Evolutionary conservation across 257 asterid genomes (phyloP).

Genomic region (Capsicum rhomboideum): DNA sequence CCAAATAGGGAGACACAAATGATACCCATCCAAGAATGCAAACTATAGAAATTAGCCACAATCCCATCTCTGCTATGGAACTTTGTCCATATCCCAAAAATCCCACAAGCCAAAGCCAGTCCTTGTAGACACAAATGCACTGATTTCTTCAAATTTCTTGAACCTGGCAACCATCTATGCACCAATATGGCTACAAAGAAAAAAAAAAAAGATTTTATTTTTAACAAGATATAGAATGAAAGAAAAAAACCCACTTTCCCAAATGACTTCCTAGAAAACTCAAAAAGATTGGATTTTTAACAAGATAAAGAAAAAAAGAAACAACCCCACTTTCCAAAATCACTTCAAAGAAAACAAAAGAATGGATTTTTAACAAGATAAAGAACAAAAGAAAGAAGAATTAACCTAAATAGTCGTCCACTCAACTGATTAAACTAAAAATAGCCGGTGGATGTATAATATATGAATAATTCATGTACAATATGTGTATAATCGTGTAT

Average conservation of each 20-base stretch:
- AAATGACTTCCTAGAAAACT: background rate
- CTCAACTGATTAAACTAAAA: no score
- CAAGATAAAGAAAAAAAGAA: background rate
- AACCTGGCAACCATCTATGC: constrained; percentile 85
- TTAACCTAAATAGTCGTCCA: no score
- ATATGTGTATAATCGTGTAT: no score
- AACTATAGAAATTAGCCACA: constrained; percentile 74
- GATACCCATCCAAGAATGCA: constrained; percentile 96
- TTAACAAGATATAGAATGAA: background rate
- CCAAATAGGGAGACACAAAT: constrained; percentile 61
- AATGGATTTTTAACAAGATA: background rate
- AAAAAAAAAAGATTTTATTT: background rate
- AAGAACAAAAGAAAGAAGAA: background rate
- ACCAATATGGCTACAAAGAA: constrained; percentile 62
- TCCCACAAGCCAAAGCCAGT: constrained; percentile 74
- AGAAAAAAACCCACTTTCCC: background rate
- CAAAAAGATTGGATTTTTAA: background rate
- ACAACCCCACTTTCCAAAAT: background rate
- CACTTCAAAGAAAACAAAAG: background rate
- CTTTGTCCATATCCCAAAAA: constrained; percentile 85
- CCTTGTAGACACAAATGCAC: constrained; percentile 87
- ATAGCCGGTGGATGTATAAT: no score
- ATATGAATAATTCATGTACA: no score
- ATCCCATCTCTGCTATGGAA: constrained; percentile 71
- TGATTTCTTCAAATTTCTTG: constrained; percentile 69